Evolutionary conservation across 495 filamentous ascomycete genomes (phyloP), one percentile per base, ranked within the genome.

Genomic region (Trichodelitschia bisporula): DNA sequence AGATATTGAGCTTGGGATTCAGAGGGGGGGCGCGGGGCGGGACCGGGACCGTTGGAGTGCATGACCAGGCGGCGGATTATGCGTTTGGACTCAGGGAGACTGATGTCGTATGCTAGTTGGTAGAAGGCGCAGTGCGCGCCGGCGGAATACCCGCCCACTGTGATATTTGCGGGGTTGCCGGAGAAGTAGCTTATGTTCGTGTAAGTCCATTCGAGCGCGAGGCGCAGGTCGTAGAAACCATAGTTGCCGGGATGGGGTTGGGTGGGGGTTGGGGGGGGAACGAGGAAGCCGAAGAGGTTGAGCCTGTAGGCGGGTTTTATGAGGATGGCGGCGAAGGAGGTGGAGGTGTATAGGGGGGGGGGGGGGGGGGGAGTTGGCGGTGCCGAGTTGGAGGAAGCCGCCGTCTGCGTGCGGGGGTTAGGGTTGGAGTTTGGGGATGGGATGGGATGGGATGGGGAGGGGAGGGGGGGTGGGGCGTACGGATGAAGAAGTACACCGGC

Each of bases 341-440:
- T 53, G 21, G 51, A 46, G 15, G 36, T 42, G 18, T 51, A 27
- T 13, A 55, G 37, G 4, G 42, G 35, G 2, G 37, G 25, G 4
- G 42, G 33, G n/a, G 17, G 46, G 39, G 4, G 26, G 36, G 17
- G 45, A 39, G 35, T 66, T 66, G 0, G 64, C 50, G 2, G 41
- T 44, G 12, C 64, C 64, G 18, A 59, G 58, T 43, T 69, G 64
- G 4, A 69, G 52, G 47, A 60, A 69, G 4, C 64, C 64, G 19
- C 64, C 64, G 40, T 69, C 53, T 40, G 46, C 37, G 15, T n/a
- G n/a, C n/a, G n/a, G n/a, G n/a, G n/a, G n/a, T n/a, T 5, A 15
- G 25, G 20, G 18, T 3, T 25, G 25, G 9, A 36, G 17, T 18
- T 31, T 36, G 6, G n/a, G 21, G 21, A n/a, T 6, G 21, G 21